Percentiles rank a stretch among this genome's conserved stretches.
phyloP scores from a whole-genome alignment of 2,329 filamentous ascomycete genomes.

The Aspergillus sp. region DNA sequence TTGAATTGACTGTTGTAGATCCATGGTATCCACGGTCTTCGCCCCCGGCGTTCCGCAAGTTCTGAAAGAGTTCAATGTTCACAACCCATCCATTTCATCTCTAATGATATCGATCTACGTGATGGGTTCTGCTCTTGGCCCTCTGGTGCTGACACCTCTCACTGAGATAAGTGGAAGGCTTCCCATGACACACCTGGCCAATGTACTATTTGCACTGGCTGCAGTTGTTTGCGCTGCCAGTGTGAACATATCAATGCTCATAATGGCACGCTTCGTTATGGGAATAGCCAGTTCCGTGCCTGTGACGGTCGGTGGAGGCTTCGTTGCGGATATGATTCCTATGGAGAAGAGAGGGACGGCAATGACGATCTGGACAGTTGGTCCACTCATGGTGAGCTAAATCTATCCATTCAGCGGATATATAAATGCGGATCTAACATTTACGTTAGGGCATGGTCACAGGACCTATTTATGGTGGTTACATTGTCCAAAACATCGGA shows the following conservation, averaged over 20 bases:
- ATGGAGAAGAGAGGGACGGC: conserved; percentile 52
- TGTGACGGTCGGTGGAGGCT: conserved; percentile 54
- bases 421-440: background rate
- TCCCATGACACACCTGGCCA: conserved; percentile 57
- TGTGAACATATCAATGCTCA: conserved; percentile 54
- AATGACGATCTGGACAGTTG: conserved; percentile 53
- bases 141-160: conserved; percentile 58
- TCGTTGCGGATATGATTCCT: conserved; percentile 54
- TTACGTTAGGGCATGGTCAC: conserved; percentile 44
- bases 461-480: conserved; percentile 51
- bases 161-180: conserved; percentile 66
- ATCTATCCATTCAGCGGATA: too few relatives aligned
- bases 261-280: conserved; percentile 54
- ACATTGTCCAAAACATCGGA: conserved; percentile 36
- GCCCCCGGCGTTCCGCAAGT: conserved; percentile 41
- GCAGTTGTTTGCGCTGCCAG: conserved; percentile 65
- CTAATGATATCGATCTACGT: conserved; percentile 62
- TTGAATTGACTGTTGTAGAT: conserved; percentile 12
- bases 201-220: conserved; percentile 61
- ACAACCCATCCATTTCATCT: conserved; percentile 44
- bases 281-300: conserved; percentile 52
- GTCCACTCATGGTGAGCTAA: conserved; percentile 46
- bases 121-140: conserved; percentile 59
- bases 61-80: conserved; percentile 47
- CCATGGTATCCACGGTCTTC: conserved; percentile 44